A percentile compares a stretch with the other conserved stretches of the same genome.
phyloP scores from a whole-genome alignment of 2,329 filamentous ascomycete species.

The Emergomyces pasteurianus region DNA sequence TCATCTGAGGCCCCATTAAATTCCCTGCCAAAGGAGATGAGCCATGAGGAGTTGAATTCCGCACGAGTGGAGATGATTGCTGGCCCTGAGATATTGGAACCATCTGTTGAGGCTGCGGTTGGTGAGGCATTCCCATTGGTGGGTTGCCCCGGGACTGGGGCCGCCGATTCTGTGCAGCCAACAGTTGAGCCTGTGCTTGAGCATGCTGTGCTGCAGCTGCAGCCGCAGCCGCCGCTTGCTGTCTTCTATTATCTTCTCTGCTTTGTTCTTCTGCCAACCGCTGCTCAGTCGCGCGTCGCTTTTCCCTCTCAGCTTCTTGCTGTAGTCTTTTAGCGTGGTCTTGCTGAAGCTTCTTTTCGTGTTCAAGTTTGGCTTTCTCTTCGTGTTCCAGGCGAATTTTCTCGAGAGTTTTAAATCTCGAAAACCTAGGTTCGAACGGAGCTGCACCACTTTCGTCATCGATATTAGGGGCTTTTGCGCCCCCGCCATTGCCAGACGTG shows the following conservation, averaged over 20 bases:
- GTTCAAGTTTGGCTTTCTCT: conserved; percentile 47
- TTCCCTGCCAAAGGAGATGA: conserved; percentile 35
- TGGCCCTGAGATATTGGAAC: conserved; percentile 27
- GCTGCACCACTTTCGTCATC: conserved; percentile 60
- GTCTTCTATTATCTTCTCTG: conserved; percentile 28
- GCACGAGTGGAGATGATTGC: conserved; percentile 36
- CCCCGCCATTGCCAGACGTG: conserved; percentile 43
- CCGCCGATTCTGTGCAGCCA: conserved; percentile 40
- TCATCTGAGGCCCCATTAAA: conserved; percentile 26
- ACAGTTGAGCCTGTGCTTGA: conserved; percentile 28
- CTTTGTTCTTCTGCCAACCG: conserved; percentile 34
- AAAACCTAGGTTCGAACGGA: conserved; percentile 77
- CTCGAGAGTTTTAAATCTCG: conserved; percentile 81
- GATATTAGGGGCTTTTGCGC: conserved; percentile 50
- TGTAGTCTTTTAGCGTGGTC: conserved; percentile 39
- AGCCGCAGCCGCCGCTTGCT: conserved; percentile 35
- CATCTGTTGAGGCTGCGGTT: conserved; percentile 23
- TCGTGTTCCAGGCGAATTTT: conserved; percentile 68
- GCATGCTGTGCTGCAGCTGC: conserved; percentile 36
- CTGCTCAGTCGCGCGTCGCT: conserved; percentile 32
- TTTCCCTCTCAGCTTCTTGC: conserved; percentile 39
- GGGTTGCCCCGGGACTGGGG: conserved; percentile 35
- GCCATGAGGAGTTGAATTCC: conserved; percentile 35
- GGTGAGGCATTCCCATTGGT: conserved; percentile 15
- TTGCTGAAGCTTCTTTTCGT: conserved; percentile 36